phyloP scores from a whole-genome alignment of 1,139 yeast species.

The Kazachstania sp. region DNA sequence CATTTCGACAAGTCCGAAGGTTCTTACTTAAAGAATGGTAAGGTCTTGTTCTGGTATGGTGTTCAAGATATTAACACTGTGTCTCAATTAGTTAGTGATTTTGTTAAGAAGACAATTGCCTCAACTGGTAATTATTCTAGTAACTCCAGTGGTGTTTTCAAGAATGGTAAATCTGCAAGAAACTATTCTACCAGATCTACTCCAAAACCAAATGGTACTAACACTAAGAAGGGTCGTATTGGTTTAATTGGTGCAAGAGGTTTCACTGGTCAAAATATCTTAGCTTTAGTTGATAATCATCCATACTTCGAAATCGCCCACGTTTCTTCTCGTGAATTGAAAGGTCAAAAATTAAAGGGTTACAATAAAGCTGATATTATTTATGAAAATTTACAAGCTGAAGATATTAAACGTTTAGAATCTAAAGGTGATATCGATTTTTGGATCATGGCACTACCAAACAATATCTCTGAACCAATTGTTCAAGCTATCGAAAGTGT shows the following conservation, averaged over 20 bases:
- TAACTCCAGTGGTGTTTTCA: constrained; percentile 27
- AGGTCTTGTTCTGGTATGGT: constrained; percentile 93
- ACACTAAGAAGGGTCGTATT: constrained; percentile 53
- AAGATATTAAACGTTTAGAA: constrained; percentile 75
- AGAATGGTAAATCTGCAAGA: constrained; percentile 30
- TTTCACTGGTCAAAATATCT: constrained; percentile 88
- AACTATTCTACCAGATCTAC: constrained; percentile 39
- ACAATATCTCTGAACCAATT: constrained; percentile 95
- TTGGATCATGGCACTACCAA: constrained; percentile 99
- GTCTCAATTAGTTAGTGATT: constrained; percentile 55
- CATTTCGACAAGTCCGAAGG: constrained; percentile 91
- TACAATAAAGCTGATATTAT: constrained; percentile 72
- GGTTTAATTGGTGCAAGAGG: constrained; percentile 99
- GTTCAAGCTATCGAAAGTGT: constrained; percentile 84
- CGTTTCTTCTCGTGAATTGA: constrained; percentile 90
- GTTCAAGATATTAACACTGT: constrained; percentile 56
- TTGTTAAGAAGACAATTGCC: constrained; percentile 35
- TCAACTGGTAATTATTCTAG: constrained; percentile 12
- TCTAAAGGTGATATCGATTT: constrained; percentile 73
- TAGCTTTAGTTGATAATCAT: constrained; percentile 76
- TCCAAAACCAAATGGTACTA: constrained; percentile 68
- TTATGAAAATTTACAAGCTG: constrained; percentile 79
- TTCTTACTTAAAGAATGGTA: constrained; percentile 81
- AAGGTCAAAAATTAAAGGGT: constrained; percentile 79
- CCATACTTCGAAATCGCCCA: constrained; percentile 81